Conservation (phyloP, 306 rosid genomes). For the Prosopis cineraria region DNA sequence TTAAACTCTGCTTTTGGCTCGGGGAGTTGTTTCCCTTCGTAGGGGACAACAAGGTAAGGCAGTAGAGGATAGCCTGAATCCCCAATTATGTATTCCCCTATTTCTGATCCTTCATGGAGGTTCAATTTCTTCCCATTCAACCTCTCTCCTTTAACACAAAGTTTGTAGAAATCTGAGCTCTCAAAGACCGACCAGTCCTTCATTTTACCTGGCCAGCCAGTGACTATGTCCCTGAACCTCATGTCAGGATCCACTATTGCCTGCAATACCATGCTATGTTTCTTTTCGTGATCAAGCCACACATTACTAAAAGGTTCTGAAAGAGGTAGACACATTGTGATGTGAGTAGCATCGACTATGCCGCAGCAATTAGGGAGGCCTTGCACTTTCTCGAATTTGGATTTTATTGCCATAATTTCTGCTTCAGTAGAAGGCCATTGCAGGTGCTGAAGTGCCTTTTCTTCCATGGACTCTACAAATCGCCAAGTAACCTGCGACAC, state of each 20-base stretch:
- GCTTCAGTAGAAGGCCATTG: constrained; percentile 65
- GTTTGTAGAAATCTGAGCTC: constrained; percentile 64
- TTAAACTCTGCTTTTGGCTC: constrained; percentile 61
- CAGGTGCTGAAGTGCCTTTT: constrained; percentile 69
- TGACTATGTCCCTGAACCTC: constrained; percentile 80
- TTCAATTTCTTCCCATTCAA: constrained; percentile 61
- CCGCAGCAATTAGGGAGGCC: constrained; percentile 91
- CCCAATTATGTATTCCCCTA: constrained; percentile 76
- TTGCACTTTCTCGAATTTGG: constrained; percentile 66
- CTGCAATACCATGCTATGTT: constrained; percentile 88
- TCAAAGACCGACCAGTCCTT: constrained; percentile 62
- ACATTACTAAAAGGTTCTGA: constrained; percentile 54
- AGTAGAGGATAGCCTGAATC: constrained; percentile 76
- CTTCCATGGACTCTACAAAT: constrained; percentile 76
- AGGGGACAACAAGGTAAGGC: constrained; percentile 80
- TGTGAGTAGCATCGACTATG: constrained; percentile 70
- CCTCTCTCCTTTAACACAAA: constrained; percentile 65
- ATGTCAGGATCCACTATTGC: constrained; percentile 82
- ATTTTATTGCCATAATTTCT: constrained; percentile 57
- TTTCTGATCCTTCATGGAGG: constrained; percentile 55
- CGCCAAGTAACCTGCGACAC: constrained; percentile 82
- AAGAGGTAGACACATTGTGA: constrained; percentile 70
- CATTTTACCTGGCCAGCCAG: constrained; percentile 90
- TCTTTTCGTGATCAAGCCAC: constrained; percentile 81
- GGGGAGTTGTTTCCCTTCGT: constrained; percentile 63